Evolutionary conservation across 352 stramenopile species (phyloP), one percentile per base, ranked within the genome.

Genomic region (Globisporangium emineosum): DNA sequence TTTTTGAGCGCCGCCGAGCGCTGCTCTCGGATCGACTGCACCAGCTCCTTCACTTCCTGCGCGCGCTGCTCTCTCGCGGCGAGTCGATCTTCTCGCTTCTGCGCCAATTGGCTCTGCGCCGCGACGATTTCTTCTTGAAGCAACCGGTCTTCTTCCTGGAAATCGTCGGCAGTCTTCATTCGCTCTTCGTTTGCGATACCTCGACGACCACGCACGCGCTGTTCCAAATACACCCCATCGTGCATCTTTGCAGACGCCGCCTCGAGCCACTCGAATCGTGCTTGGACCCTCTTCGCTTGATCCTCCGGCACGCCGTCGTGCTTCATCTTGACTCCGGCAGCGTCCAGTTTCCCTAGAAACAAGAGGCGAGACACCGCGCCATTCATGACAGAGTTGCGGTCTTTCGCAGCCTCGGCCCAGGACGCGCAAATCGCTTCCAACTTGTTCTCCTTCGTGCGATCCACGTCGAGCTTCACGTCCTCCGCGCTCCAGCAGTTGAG

Each of bases 401-500:
- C 75, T 49, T 79, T 76, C 0, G 79, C 65, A n/a, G 74, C 71
- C 56, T 90, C 79, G 1, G 66, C 70, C 80, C 84, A 91, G 0
- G 61, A 68, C 7, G 66, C 70, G 53, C 72, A 77, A 66, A 89
- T 81, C 27, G 69, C 72, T 42, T 89, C 79, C 15, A 76, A 81
- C 2, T 73, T 71, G 13, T 77, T 69, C 49, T 90, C 82, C 65
- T 81, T 79, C 1, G 73, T 70, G 33, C 76, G 78, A 59, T 90
- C 77, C 62, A 79, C 74, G 23, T 82, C 79, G 13, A 91, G 54
- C 32, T 87, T 86, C 5, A 89, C 76, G 2, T 89, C 71, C 1
- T 91, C 82, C 2, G 71, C 64, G 45, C 76, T 90, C 79, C 79
- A 91, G 53, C 77, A 89, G 32, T 61, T 77, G 23, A 91, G 61